These are phyloP conservation scores for Mycotypha africana DNA, from an alignment of 371 early-diverging fungal genomes.

Conservation along the genomic window DNA sequence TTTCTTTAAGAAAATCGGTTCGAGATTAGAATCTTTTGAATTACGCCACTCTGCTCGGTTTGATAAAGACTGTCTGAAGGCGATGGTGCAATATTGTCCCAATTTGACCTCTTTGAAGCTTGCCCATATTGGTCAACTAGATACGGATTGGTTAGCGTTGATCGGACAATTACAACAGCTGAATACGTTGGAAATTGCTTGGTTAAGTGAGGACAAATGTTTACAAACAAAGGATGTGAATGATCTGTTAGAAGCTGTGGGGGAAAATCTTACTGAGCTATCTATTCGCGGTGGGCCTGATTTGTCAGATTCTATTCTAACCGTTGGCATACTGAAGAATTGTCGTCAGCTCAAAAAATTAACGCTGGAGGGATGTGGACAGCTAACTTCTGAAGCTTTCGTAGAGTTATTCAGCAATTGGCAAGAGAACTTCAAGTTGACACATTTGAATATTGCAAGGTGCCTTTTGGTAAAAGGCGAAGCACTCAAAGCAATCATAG, in stretches of 20 bases:
- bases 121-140: conserved; percentile 44
- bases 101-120: conserved; percentile 55
- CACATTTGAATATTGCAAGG: conserved; percentile 46
- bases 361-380: conserved; percentile 47
- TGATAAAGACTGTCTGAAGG: conserved; percentile 36
- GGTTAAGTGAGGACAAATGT: conserved; percentile 26
- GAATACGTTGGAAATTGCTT: conserved; percentile 40
- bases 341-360: conserved; percentile 53
- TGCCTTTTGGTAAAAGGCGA: conserved; percentile 53
- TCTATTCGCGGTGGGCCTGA: conserved; percentile 50
- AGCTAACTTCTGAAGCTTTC: conserved; percentile 56
- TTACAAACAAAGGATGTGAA: conserved; percentile 9
- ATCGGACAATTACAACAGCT: conserved; percentile 35
- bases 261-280: conserved; percentile 41
- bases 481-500: conserved; percentile 50
- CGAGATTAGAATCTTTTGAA: conserved; percentile 48
- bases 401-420: conserved; percentile 50
- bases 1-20: conserved; percentile 51
- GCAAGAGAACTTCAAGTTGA: conserved; percentile 37
- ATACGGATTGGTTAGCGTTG: conserved; percentile 41
- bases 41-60: conserved; percentile 64
- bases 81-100: conserved; percentile 50
- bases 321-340: conserved; percentile 47
- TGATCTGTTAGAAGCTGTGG: conserved; percentile 4
- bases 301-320: conserved; percentile 46